A percentile compares a stretch with the other conserved stretches of the same genome.
Conservation (phyloP, 148 eudicot genomes). For the Heliamphora exappendiculata region DNA sequence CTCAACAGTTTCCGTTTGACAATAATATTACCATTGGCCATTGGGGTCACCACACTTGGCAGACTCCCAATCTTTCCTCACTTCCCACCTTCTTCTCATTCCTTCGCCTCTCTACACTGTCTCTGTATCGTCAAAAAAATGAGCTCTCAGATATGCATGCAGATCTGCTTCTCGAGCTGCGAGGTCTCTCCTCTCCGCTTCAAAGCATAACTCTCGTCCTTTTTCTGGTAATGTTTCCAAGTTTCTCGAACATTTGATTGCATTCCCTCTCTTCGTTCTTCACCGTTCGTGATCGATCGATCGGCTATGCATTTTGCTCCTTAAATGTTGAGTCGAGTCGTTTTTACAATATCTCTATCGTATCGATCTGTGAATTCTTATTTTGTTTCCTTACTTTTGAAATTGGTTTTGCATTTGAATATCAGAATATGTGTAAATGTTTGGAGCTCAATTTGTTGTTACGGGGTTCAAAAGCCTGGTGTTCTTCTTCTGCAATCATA, state of each 20-base stretch:
- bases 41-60: too few species aligned
- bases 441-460: background rate
- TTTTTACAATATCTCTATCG: background rate
- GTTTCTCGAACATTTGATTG: background rate
- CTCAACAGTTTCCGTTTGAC: too few species aligned
- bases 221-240: constrained; percentile 36
- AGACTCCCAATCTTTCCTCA: too few species aligned
- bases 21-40: too few species aligned
- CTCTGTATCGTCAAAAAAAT: too few species aligned
- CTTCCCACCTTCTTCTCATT: too few species aligned
- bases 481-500: too few species aligned
- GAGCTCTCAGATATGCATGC: constrained; percentile 57
- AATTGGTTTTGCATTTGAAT: background rate
- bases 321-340: background rate
- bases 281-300: background rate
- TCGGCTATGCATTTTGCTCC: background rate
- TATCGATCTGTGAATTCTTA: background rate
- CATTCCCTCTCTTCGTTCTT: background rate
- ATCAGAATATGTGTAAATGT: too few species aligned
- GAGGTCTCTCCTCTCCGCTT: constrained; percentile 56
- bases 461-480: too few species aligned
- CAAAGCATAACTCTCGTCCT: constrained; percentile 39
- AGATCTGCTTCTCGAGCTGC: constrained; percentile 62
- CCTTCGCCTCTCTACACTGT: too few species aligned
- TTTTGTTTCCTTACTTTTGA: background rate